Base-by-base conservation (phyloP, 179 eudicot genomes). In the Pouteria campechiana region DNA sequence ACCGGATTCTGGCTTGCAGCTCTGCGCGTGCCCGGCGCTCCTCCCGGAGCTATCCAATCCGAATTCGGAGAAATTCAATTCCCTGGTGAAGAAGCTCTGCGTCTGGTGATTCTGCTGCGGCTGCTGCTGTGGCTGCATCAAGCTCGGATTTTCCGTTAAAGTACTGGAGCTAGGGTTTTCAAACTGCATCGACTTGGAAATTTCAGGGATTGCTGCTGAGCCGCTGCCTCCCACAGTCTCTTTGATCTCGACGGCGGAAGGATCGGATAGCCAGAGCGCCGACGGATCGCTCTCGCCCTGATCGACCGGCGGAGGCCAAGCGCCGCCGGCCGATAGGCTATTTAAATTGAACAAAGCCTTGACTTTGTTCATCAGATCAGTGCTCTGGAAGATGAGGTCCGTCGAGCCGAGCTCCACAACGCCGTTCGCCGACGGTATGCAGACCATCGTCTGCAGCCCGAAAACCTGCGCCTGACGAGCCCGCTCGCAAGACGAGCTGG, bases 351-450 rank as follows among this genome's bases (percentile, higher is more conserved):
- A 89, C 54, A 74, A 37, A 34, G 49, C 47, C 60, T 64, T 70
- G 41, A 74, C 83, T 55, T 65, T 79, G 6, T 57, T 56, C 74
- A 78, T 68, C 43, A 85, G 60, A 56, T 79, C 83, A 2, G 69
- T 48, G 38, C 63, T 63, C 48, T 81, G 81, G 3, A 58, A 52
- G 3, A 85, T 68, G 25, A 74, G 7, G 34, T 85, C 97, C 0
- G 90, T 70, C 4, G 95, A 85, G 7, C 97, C 97, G 8, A 89
- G n/a, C 48, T 89, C 97, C 3, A 89, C 68, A 0, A 86, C 97
- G 7, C 97, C 95, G 31, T 72, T 77, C 0, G 51, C 33, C 0
- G 57, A 64, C 0, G 97, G 97, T 2, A 89, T 65, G 15, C 86
- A 81, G 0, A 76, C 97, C 66, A 85, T 50, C 0, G 95, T 89